These are phyloP conservation scores for Aspergillus leporis DNA, from an alignment of 495 filamentous ascomycete species.

Conservation along the genomic window DNA sequence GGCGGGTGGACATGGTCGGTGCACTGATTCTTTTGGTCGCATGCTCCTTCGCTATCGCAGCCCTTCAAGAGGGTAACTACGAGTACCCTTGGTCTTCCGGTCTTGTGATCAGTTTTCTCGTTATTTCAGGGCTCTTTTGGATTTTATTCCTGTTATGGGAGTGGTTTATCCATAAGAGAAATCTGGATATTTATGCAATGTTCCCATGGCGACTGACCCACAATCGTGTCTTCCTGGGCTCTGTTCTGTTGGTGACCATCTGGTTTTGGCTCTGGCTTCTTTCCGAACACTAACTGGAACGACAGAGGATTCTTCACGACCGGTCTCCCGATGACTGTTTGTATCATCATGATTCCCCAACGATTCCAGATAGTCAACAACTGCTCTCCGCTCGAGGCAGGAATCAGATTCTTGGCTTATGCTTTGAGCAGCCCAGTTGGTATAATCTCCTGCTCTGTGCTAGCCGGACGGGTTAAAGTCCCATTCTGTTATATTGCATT, in stretches of 20 bases:
- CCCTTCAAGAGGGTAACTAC: conserved; percentile 54
- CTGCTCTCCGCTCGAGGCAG: conserved; percentile 34
- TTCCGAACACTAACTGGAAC: not conserved
- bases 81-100: conserved; percentile 37
- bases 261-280: not conserved
- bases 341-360: conserved; percentile 56
- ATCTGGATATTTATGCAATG: conserved; percentile 13
- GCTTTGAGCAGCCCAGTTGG: conserved; percentile 29
- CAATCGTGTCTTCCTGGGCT: conserved; percentile 22
- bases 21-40: conserved; percentile 11
- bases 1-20: not conserved
- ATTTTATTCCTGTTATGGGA: conserved; percentile 14
- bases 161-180: not conserved
- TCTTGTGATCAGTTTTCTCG: conserved; percentile 38
- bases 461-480: conserved; percentile 32
- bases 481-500: conserved; percentile 49
- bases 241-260: conserved; percentile 14
- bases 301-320: conserved; percentile 44
- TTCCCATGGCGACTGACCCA: conserved; percentile 27
- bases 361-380: conserved; percentile 56
- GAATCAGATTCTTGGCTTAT: conserved; percentile 50
- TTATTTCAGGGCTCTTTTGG: conserved; percentile 28
- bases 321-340: conserved; percentile 53
- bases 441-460: conserved; percentile 16
- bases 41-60: conserved; percentile 45